Base-by-base conservation (phyloP, 2,329 filamentous ascomycete species). In the Calcarisporium arbuscula region DNA sequence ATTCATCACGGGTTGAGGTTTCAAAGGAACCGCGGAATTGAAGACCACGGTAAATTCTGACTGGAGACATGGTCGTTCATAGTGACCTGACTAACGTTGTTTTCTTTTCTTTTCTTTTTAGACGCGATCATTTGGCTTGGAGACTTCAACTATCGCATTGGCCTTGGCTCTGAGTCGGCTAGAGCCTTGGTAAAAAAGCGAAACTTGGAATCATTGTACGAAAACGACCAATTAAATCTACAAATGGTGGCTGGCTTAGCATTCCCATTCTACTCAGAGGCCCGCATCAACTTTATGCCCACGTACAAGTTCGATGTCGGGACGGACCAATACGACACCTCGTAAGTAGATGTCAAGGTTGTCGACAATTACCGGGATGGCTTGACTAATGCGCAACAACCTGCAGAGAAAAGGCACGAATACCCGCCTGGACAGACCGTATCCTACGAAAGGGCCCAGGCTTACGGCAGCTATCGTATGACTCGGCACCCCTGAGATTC, bases 121-220 rank as follows among this genome's bases (percentile, higher is more conserved):
- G 77, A 81, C 47, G 73, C 85, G 16, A 82, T 96, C 22, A 82
- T 95, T 34, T 98, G 92, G 90, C 73, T 95, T 27, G 92, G 92
- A 5, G 92, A 98, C 58, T 98, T 98, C 67, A 98, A 98, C 55
- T 98, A 98, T 60, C 82, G 92, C 14, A 94, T 98, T 49, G 90
- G 89, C 2, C 70, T 96, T 38, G 74, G 72, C 28, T 79, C 86
- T 44, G 87, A 95, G 25, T 80, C 73, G 40, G 85, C 87, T 7
- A 81, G 85, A 45, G 74, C 80, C 20, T 65, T 94, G 8, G 77
- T 95, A 35, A 74, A 81, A 48, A 71, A 74, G 35, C 68, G 75
- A 18, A 82, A 95, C 50, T 67, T 94, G 9, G 84, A 82, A 36
- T 80, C 72, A 14, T 63, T 96, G 32, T 94, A 95, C 54, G 84